Evolutionary conservation across 108 stramenopile genomes (phyloP), one percentile per base, ranked within the genome.

Genomic region (Seminavis robusta): DNA sequence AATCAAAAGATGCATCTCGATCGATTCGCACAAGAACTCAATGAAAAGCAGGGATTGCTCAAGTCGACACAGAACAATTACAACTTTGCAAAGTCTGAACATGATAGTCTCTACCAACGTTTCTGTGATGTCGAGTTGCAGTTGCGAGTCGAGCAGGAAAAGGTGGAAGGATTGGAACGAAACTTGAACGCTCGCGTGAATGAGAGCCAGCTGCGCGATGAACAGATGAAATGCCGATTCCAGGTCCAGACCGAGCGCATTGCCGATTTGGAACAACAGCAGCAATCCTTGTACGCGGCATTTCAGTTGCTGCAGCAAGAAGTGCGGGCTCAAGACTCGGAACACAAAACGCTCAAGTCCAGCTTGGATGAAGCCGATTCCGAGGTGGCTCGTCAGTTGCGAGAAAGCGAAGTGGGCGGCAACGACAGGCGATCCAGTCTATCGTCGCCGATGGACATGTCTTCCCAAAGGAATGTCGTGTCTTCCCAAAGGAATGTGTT

Each of bases 251-350:
- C 74, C 19, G 79, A 70, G 17, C 81, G 78, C 42, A 72, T 86
- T 28, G 40, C 47, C 10, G 88, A 90, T 59, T 63, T 86, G 68
- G 84, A 77, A 21, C 83, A 83, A 33, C 88, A 90, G 56, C 41
- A 84, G 27, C 63, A 54, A 36, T 80, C 78, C n/a, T 51, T 90
- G 30, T 84, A 85, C 43, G 67, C 69, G 11, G 88, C 82, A 13
- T 86, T 86, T 50, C 66, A 66, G 0, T 51, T 90, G 17, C 43
- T 83, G 33, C 79, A 79, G 29, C 51, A 74, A 24, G 88, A 90
- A 25, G 33, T 33, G 9, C 46, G 52, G 17, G 53, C 50, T 25
- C 67, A 80, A 25, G 28, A 64, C 4, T 11, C 29, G 9, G 37
- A 33, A 9, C 66, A 30, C 13, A 40, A 33, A 5, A 58, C 55